A percentile compares a stretch with the other conserved stretches of the same genome.
Evolutionary conservation across 371 early-diverging fungal genomes (phyloP).

Genomic region (Catenaria anguillulae): DNA sequence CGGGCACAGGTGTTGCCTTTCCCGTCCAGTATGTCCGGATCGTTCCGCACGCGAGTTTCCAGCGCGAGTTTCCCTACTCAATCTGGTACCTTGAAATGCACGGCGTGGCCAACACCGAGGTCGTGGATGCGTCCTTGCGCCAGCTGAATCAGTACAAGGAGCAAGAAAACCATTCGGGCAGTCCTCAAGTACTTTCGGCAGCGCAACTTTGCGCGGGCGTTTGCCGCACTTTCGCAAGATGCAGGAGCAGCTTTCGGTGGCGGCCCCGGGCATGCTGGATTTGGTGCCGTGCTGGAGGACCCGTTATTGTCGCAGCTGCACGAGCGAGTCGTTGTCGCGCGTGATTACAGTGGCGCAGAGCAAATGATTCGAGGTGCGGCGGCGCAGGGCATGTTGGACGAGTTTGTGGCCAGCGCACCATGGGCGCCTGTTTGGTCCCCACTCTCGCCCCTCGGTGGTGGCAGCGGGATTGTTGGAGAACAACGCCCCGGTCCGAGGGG

Average conservation of each 20-base stretch:
- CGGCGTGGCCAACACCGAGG: conserved; percentile 49
- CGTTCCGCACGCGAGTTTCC: conserved; percentile 77
- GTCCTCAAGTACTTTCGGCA: conserved; percentile 83
- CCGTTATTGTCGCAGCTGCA: conserved; percentile 62
- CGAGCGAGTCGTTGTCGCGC: conserved; percentile 42
- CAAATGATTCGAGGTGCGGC: conserved; percentile 42
- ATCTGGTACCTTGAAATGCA: conserved; percentile 86
- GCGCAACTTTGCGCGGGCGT: conserved; percentile 53
- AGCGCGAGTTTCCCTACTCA: conserved; percentile 83
- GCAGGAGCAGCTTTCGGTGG: background rate
- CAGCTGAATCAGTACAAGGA: conserved; percentile 36
- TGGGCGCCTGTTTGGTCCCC: conserved; percentile 61
- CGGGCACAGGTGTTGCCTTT: conserved; percentile 25
- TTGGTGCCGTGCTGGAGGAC: conserved; percentile 42
- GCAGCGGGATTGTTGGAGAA: background rate
- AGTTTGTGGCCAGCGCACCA: conserved; percentile 41
- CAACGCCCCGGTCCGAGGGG: conserved; percentile 49
- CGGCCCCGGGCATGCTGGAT: no score
- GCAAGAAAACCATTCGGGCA: conserved; percentile 58
- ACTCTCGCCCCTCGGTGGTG: conserved; percentile 24
- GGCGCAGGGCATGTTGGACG: conserved; percentile 42
- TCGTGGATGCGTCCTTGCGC: conserved; percentile 35
- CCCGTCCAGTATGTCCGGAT: conserved; percentile 84
- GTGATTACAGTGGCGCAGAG: conserved; percentile 59
- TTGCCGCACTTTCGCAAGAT: conserved; percentile 31